Evolutionary conservation across 2,329 filamentous ascomycete genomes (phyloP), one percentile per base, ranked within the genome.

Genomic region (Exophiala calicioides): DNA sequence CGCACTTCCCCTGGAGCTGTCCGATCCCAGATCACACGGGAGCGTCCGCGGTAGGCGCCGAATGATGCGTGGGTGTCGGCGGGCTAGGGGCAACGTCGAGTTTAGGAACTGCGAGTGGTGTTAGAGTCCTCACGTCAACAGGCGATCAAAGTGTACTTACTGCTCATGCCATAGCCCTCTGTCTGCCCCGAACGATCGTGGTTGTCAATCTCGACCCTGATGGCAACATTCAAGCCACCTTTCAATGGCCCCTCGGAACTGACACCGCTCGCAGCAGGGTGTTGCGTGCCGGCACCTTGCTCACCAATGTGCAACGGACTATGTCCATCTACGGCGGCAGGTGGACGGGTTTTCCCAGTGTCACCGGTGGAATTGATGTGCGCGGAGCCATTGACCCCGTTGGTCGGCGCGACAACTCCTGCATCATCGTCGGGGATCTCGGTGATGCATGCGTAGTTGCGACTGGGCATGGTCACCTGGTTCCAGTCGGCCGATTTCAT

Each of bases 381-480:
- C 10, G 20, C 42, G 27, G 16, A 20, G 15, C 49, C 50, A 24
- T 59, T 56, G 45, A 51, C 53, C 47, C 53, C 62, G 62, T 38
- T 64, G 53, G 57, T 19, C 5, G 30, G 33, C 23, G 16, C 18
- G 1, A 30, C 20, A 20, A 42, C 31, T 8, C 21, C 18, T 9
- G 42, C 16, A 16, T 60, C 39, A 38, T 55, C 10, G 60, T 52
- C 56, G 10, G 64, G 61, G 29, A 71, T 67, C 58, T 84, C 80
- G 33, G 75, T 75, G 64, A 84, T 79, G 62, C 79, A 80, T 47
- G 81, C 81, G 61, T 80, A 84, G 64, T 85, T 84, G 43, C 81
- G 73, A 39, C 76, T 80, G 1, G 81, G 81, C 81, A 96, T 96
- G 8, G 90, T 96, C 52, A 88, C 86, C 55, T 88, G 79, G 68